These are phyloP conservation scores for Sungouiozyma ichnusensis DNA, from an alignment of 805 yeast genomes.

Conservation along the genomic window DNA sequence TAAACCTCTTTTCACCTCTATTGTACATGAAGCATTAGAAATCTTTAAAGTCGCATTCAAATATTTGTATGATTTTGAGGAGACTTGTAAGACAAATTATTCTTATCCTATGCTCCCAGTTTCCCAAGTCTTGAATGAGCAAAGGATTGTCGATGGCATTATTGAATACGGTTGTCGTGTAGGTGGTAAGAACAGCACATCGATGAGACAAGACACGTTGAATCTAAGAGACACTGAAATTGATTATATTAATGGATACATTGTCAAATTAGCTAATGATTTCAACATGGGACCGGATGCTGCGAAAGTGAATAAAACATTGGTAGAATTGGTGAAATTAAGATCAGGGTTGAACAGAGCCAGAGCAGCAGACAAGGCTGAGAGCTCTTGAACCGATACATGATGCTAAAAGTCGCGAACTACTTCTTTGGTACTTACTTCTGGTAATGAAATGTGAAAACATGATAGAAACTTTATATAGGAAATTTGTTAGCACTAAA, in stretches of 20 bases:
- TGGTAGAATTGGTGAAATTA: slow-evolving; percentile 28
- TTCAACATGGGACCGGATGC: slow-evolving; percentile 25
- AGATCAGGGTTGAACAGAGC: slow-evolving; percentile 23
- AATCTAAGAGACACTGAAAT: slow-evolving; percentile 58
- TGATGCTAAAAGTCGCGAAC: background rate
- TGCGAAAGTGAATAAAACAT: slow-evolving; percentile 26
- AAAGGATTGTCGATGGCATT: slow-evolving; percentile 28
- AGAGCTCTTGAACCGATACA: no score
- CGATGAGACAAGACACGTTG: slow-evolving; percentile 46
- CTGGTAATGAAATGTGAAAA: background rate
- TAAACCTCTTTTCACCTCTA: slow-evolving; percentile 23
- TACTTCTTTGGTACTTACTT: background rate
- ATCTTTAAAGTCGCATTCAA: slow-evolving; percentile 22
- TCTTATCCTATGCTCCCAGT: slow-evolving; percentile 24
- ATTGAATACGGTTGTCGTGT: slow-evolving; percentile 33
- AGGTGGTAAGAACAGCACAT: slow-evolving; percentile 46
- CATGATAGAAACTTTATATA: no score
- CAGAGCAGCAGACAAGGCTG: slow-evolving; percentile 8
- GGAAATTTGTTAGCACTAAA: no score
- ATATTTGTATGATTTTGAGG: slow-evolving; percentile 22
- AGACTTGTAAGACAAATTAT: slow-evolving; percentile 9
- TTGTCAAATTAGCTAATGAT: slow-evolving; percentile 44
- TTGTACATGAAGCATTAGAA: slow-evolving; percentile 28
- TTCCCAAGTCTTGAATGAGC: slow-evolving; percentile 22
- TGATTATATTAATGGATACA: slow-evolving; percentile 74